phyloP scores from a whole-genome alignment of 129 eudicot genomes.

The Flaveria bidentis region DNA sequence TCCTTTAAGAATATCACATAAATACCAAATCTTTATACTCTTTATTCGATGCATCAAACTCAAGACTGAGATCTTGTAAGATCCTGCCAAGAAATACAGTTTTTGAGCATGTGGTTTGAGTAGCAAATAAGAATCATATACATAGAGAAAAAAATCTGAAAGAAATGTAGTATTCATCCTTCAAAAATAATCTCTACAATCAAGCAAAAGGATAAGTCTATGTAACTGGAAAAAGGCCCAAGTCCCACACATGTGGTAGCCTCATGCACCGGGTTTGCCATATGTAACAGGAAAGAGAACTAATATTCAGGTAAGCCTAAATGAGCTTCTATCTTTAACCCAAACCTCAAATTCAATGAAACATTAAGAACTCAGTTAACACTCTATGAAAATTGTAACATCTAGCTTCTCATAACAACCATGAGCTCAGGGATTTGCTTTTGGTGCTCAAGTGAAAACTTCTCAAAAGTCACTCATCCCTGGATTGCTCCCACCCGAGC shows the following conservation, averaged over 20 bases:
- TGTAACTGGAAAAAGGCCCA: too few species aligned
- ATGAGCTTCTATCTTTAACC: constrained; percentile 10
- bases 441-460: too few species aligned
- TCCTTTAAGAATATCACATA: background rate
- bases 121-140: background rate
- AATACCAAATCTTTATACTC: constrained; percentile 81
- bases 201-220: constrained; percentile 9
- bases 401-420: too few species aligned
- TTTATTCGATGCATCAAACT: constrained; percentile 61
- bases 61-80: constrained; percentile 77
- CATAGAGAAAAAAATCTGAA: background rate
- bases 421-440: too few species aligned
- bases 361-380: too few species aligned
- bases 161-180: background rate
- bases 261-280: too few species aligned
- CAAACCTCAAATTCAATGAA: constrained; percentile 14
- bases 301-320: constrained; percentile 9
- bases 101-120: background rate
- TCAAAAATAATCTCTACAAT: background rate
- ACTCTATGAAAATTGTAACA: too few species aligned
- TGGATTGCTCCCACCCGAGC: too few species aligned
- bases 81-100: constrained; percentile 44
- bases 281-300: background rate
- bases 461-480: too few species aligned
- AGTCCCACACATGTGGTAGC: too few species aligned